Conservation (phyloP, 2,329 filamentous ascomycete species). For the Neopestalotiopsis rosae region DNA sequence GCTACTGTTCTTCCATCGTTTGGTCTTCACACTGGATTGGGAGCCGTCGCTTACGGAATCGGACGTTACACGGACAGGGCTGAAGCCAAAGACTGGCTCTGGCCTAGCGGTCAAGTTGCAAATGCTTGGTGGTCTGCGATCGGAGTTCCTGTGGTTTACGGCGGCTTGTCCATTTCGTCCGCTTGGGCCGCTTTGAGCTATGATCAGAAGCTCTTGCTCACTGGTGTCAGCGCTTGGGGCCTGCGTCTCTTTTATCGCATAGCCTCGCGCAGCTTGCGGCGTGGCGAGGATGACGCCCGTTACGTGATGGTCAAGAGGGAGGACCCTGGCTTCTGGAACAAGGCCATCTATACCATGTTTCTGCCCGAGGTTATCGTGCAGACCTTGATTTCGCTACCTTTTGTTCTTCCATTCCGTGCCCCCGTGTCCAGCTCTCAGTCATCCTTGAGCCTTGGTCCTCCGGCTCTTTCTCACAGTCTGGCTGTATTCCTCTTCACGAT, state of each 20-base stretch:
- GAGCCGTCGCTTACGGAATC: conserved; percentile 54
- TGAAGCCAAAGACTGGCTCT: conserved; percentile 64
- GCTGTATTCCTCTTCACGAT: conserved; percentile 61
- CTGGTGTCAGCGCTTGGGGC: conserved; percentile 63
- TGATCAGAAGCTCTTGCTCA: conserved; percentile 59
- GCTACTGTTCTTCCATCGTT: conserved; percentile 60
- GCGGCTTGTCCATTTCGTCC: conserved; percentile 48
- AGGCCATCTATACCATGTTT: conserved; percentile 57
- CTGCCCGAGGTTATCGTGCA: conserved; percentile 61
- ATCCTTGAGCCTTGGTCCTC: conserved; percentile 34
- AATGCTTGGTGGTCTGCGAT: conserved; percentile 67
- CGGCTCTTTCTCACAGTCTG: conserved; percentile 38
- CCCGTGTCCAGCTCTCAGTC: conserved; percentile 38
- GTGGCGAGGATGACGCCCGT: conserved; percentile 60
- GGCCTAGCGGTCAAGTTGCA: conserved; percentile 57
- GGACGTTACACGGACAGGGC: conserved; percentile 56
- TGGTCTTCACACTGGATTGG: conserved; percentile 56
- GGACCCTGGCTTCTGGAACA: conserved; percentile 60
- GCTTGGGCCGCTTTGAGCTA: conserved; percentile 55
- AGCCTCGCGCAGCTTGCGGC: conserved; percentile 50
- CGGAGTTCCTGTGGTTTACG: conserved; percentile 51
- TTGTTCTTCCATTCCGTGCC: conserved; percentile 59
- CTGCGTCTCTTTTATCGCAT: conserved; percentile 60
- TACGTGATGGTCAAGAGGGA: conserved; percentile 57
- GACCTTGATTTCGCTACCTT: conserved; percentile 60